Evolutionary conservation across 805 yeast genomes (phyloP), one percentile per base, ranked within the genome.

Genomic region (Candida odintsovae): DNA sequence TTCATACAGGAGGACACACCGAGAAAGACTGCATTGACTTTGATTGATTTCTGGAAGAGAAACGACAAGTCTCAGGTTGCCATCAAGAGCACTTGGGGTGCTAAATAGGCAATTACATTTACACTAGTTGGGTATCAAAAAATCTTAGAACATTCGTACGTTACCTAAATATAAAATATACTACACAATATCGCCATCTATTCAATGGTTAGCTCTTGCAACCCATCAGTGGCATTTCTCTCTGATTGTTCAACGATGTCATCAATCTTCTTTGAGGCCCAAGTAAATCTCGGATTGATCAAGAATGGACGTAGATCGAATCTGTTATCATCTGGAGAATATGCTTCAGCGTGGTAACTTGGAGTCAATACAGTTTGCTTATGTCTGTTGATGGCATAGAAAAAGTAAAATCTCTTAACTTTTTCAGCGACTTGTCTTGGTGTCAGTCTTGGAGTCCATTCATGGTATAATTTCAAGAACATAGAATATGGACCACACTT

Each of bases 301-400:
- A 95, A 72, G 65, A 94, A 90, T n/a, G 99, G 99, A 55, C 99
- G 76, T 59, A 95, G 71, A 64, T 94, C 99, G 65, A 86, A 94
- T 58, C 99, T 76, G 64, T 94, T 94, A 66, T 94, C 99, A 65
- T 94, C 99, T 1, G 99, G 97, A 3, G 98, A 90, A 62, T 94
- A 94, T 59, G 88, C 95, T 64, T 94, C 99, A 0, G 99, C 99
- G 59, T 94, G 99, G 61, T 94, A 94, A 33, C 95, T 78, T 13
- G 99, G 99, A 0, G 99, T 94, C 64, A 90, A 75, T n/a, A 92
- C 90, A 1, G 99, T 94, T 82, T 88, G 94, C 68, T 94, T 94
- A 67, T 94, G 99, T 59, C 99, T 81, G 66, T 94, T 94, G 47
- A 94, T 79, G 5, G 97, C 96, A 66, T 94, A 95, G 63, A 78